Evolutionary conservation across 208 protist genomes (phyloP).

Genomic region (Leishmania aethiopica): DNA sequence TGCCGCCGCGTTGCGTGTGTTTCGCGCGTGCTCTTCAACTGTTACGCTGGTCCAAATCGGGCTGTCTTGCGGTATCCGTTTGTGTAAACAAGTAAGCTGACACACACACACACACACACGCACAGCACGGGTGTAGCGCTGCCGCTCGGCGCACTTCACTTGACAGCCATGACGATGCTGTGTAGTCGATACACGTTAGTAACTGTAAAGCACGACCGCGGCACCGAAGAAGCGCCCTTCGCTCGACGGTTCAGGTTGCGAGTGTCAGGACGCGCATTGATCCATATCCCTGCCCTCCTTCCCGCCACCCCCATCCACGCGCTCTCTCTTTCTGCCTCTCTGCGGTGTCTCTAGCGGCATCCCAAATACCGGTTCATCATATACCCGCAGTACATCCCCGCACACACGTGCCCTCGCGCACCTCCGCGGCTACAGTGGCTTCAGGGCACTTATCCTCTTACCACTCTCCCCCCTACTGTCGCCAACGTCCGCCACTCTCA

Average conservation of each 20-base stretch:
- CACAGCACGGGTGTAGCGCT: too few species aligned
- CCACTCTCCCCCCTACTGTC: not conserved
- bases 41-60: not conserved
- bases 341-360: not conserved
- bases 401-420: not conserved
- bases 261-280: not conserved
- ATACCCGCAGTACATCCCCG: not conserved
- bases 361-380: not conserved
- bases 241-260: not conserved
- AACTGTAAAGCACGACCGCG: not conserved
- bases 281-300: not conserved
- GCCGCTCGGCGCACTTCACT: too few species aligned
- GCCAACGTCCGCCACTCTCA: not conserved
- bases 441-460: not conserved
- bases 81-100: not conserved
- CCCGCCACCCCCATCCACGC: too few species aligned
- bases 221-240: not conserved
- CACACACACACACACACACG: too few species aligned
- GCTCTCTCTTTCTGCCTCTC: not conserved
- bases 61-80: not conserved
- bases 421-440: not conserved
- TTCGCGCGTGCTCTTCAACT: not conserved
- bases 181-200: not conserved
- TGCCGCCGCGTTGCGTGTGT: not conserved
- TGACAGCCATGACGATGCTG: not conserved